Evolutionary conservation across 1,284 basidiomycete species (phyloP).

Genomic region (Cryptococcus sp.): DNA sequence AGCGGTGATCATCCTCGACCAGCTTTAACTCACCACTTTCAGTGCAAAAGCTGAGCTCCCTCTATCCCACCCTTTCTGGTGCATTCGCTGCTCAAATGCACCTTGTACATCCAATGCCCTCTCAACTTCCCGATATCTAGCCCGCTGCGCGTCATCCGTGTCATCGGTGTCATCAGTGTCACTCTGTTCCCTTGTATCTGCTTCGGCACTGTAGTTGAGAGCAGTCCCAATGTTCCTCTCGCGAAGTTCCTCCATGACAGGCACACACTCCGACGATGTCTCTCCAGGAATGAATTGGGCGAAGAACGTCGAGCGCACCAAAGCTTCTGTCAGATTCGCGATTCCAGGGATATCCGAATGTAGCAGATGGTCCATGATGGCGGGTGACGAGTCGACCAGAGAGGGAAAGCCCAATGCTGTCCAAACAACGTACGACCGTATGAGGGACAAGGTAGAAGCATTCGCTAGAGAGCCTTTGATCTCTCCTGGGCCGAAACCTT

Average conservation of each 20-base stretch:
- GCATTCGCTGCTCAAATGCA: slow-evolving; percentile 65
- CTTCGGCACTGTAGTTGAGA: slow-evolving; percentile 80
- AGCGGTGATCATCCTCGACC: neutral
- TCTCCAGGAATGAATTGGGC: slow-evolving; percentile 79
- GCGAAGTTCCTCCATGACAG: slow-evolving; percentile 67
- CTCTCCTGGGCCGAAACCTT: too few species aligned
- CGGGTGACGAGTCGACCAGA: slow-evolving; percentile 71
- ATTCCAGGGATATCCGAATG: slow-evolving; percentile 62
- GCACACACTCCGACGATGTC: slow-evolving; percentile 66
- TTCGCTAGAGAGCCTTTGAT: too few species aligned
- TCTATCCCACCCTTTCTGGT: slow-evolving; percentile 21
- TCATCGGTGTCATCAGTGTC: too few species aligned
- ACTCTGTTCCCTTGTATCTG: slow-evolving; percentile 59
- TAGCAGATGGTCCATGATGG: slow-evolving; percentile 62
- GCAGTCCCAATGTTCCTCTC: slow-evolving; percentile 69
- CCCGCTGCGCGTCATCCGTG: slow-evolving; percentile 13
- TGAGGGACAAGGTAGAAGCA: slow-evolving; percentile 2
- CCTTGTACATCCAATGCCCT: slow-evolving; percentile 71
- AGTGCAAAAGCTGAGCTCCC: slow-evolving; percentile 75
- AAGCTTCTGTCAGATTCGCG: slow-evolving; percentile 63
- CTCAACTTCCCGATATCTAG: slow-evolving; percentile 34
- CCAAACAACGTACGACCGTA: slow-evolving; percentile 19
- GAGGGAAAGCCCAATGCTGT: slow-evolving; percentile 57
- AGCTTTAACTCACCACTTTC: slow-evolving; percentile 62
- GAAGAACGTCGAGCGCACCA: slow-evolving; percentile 80